Base-by-base conservation (phyloP, 768 basidiomycete genomes). In the Cyclocybe aegerita region DNA sequence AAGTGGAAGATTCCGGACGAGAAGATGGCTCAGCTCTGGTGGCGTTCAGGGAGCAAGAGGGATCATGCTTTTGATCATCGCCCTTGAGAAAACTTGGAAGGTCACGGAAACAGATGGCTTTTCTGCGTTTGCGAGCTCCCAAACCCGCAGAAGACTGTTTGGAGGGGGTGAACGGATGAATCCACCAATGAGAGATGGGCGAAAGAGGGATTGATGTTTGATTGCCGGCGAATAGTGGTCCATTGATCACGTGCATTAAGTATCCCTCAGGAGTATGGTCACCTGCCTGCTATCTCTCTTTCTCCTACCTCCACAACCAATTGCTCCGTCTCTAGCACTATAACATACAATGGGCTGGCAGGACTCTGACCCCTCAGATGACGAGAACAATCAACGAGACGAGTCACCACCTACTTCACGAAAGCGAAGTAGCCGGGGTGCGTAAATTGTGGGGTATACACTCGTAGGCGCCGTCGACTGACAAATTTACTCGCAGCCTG, bases 401-500 rank as follows among this genome's bases (percentile, higher is more conserved):
- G 79, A 79, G 29, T 49, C 69, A 7, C 68, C 75, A 39, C 58
- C 74, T 42, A 72, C 67, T 1, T 71, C 68, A 38, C 71, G 82
- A 49, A 86, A 86, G 61, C 65, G 85, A 43, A 86, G 85, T 56
- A 86, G 82, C 61, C 74, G 84, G 66, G 85, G 84, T 82, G 49
- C 49, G 60, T 50, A 30, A 15, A 33, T 48, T 17, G 14, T 34
- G 23, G 23, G 23, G 23, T 23, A 23, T 5, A 23, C 38, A 2
- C 23, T 29, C 39, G 30, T 33, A 4, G 11, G 30, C 42, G 36
- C 17, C 14, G n/a, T 9, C 43, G 23, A 23, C 23, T 23, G 5
- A 23, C 23, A 23, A 23, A 23, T 48, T 52, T 44, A 30, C 17
- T 47, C 50, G 31, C 54, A 90, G 90, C 90, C 31, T 93, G 90